Evolutionary conservation across 768 basidiomycete species (phyloP).

Genomic region (Xerocomellus dryophilus): DNA sequence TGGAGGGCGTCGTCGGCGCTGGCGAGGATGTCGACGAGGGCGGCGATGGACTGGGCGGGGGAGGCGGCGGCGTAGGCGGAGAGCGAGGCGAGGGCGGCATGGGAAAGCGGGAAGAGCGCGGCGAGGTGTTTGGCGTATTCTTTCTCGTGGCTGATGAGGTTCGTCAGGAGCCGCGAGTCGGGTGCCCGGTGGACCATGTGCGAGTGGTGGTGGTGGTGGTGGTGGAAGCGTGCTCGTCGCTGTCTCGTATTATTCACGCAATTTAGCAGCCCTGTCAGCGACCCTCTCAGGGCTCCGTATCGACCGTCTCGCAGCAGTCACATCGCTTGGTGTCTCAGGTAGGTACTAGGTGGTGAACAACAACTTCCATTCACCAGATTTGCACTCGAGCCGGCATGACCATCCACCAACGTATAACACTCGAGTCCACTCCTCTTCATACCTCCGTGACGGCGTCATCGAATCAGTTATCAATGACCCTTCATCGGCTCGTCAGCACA

Average conservation of each 20-base stretch:
- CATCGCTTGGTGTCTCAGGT: no score
- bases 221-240: neutral
- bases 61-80: constrained; percentile 62
- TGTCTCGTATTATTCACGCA: neutral
- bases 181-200: constrained; percentile 67
- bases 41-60: constrained; percentile 20
- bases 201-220: neutral
- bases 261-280: neutral
- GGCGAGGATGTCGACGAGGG: constrained; percentile 56
- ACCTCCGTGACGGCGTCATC: no score
- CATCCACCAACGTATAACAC: no score
- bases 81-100: constrained; percentile 60
- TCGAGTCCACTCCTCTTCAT: no score
- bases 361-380: no score
- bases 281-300: no score
- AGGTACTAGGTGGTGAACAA: no score
- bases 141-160: constrained; percentile 68
- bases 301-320: no score
- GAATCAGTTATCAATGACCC: no score
- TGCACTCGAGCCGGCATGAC: no score
- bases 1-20: constrained; percentile 68
- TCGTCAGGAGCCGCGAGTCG: constrained; percentile 68
- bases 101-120: constrained; percentile 56
- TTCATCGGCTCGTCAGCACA: no score
- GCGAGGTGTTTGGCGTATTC: constrained; percentile 62